Conservation (phyloP, 2,329 filamentous ascomycete species). For the Colletotrichum chlorophyti region DNA sequence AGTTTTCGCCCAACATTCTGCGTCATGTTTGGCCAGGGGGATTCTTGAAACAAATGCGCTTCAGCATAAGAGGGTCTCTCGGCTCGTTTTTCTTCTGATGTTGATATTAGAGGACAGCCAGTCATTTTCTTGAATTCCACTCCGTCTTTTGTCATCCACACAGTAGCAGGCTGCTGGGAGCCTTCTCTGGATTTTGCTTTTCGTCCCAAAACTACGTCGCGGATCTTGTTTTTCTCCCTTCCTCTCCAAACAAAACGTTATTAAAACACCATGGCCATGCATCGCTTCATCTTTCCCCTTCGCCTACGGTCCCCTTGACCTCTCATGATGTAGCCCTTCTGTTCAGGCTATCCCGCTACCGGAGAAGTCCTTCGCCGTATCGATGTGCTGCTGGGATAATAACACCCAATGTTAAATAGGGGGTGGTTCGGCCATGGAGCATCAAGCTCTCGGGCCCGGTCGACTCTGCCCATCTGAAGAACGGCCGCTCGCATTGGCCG, state of each 20-base stretch:
- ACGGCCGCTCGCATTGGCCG: slow-evolving; percentile 18
- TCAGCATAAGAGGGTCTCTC: slow-evolving; percentile 4
- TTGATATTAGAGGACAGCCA: too few relatives aligned
- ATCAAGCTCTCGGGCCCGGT: slow-evolving; percentile 22
- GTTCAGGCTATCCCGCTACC: too few relatives aligned
- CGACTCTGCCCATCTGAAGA: slow-evolving; percentile 1
- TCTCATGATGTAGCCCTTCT: too few relatives aligned
- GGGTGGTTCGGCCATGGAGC: not conserved
- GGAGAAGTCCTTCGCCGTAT: too few relatives aligned
- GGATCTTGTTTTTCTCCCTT: not conserved
- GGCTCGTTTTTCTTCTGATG: too few relatives aligned
- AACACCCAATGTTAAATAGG: too few relatives aligned
- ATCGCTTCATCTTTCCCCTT: too few relatives aligned
- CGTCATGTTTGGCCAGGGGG: slow-evolving; percentile 13
- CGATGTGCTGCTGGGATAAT: too few relatives aligned
- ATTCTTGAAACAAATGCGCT: slow-evolving; percentile 25
- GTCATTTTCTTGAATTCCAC: slow-evolving; percentile 13
- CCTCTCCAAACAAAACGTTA: too few relatives aligned
- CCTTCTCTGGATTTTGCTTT: not conserved
- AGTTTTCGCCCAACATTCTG: not conserved
- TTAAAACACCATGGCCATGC: too few relatives aligned
- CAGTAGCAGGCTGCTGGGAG: not conserved
- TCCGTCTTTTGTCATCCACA: too few relatives aligned
- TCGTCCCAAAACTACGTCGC: not conserved
- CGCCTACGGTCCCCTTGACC: too few relatives aligned